Conservation (phyloP, 306 rosid genomes). For the Potentilla sterilis region DNA sequence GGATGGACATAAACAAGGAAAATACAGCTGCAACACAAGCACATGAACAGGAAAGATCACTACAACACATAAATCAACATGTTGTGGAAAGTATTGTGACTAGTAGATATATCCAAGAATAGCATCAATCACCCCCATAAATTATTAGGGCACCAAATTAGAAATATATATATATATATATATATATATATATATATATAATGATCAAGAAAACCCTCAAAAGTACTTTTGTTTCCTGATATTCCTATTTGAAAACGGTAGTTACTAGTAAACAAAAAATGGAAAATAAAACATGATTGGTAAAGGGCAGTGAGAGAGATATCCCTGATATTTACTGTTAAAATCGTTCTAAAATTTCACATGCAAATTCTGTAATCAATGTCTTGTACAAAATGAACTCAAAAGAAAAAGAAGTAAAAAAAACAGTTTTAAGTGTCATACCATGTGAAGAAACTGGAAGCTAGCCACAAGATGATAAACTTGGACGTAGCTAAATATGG, state of each 20-base stretch:
- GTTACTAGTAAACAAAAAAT: background rate
- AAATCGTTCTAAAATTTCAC: background rate
- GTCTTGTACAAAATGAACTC: background rate
- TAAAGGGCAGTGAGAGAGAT: background rate
- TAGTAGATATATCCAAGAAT: background rate
- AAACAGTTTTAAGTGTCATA: background rate
- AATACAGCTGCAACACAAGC: background rate
- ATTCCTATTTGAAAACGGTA: background rate
- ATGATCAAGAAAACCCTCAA: background rate
- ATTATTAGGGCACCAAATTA: background rate
- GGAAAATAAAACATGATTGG: background rate
- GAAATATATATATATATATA: too few relatives aligned
- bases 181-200: too few relatives aligned
- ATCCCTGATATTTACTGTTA: background rate
- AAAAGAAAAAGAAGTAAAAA: background rate
- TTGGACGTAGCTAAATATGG: slow-evolving; percentile 4
- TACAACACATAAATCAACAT: background rate
- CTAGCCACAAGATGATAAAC: background rate
- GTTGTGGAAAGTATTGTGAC: background rate
- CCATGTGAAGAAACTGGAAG: background rate
- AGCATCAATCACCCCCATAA: background rate
- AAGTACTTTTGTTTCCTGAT: background rate
- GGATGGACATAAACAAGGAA: background rate
- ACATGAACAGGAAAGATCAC: background rate
- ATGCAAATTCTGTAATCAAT: background rate